Conservation (phyloP, 2,329 filamentous ascomycete species). For the Pyricularia pennisetigena region DNA sequence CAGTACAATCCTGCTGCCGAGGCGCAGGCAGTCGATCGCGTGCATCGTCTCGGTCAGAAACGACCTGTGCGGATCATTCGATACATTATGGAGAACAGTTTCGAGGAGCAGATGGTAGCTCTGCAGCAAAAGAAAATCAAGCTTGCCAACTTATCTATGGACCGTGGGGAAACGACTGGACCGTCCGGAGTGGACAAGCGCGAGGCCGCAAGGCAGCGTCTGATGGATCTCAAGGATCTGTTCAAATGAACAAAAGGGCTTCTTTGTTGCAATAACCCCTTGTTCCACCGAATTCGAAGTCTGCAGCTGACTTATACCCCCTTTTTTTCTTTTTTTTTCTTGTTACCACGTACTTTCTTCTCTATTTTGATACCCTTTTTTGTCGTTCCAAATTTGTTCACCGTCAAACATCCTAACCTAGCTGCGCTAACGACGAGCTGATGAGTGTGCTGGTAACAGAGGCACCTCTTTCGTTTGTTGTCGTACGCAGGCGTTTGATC, state of each 20-base stretch:
- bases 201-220: slow-evolving; percentile 34
- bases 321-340: too few species aligned
- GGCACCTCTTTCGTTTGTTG: neutral
- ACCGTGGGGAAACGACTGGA: slow-evolving; percentile 17
- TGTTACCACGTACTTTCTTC: neutral
- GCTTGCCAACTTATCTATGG: slow-evolving; percentile 59
- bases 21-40: slow-evolving; percentile 86
- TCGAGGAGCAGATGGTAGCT: slow-evolving; percentile 88
- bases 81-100: slow-evolving; percentile 83
- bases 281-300: neutral
- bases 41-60: slow-evolving; percentile 84
- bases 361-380: neutral
- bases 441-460: neutral
- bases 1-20: slow-evolving; percentile 96
- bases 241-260: slow-evolving; percentile 23
- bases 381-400: neutral
- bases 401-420: neutral
- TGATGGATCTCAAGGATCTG: slow-evolving; percentile 45
- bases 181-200: slow-evolving; percentile 12
- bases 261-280: neutral
- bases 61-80: slow-evolving; percentile 78
- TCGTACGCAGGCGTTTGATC: neutral
- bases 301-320: neutral
- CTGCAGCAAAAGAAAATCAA: slow-evolving; percentile 90
- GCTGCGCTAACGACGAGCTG: neutral